Conservation (phyloP, 1,284 basidiomycete species). For the Singerocomus inundabilis region DNA sequence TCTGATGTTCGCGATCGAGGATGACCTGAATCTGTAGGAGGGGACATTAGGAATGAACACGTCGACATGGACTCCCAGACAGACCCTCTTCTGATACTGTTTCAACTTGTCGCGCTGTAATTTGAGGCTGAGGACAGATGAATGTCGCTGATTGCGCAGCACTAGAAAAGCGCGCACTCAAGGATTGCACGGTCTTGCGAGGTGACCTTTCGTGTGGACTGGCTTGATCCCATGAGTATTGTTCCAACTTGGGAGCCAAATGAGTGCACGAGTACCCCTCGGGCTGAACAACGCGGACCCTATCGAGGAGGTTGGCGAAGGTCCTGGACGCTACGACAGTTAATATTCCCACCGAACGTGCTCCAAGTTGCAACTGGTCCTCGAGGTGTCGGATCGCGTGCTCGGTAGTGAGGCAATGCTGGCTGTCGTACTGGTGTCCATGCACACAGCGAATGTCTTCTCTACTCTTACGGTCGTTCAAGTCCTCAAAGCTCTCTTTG, state of each 20-base stretch:
- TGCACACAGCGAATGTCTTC: conserved; percentile 32
- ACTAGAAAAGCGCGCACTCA: conserved; percentile 61
- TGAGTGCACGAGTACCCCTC: conserved; percentile 2
- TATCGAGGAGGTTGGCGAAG: neutral
- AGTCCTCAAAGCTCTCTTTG: conserved; percentile 12
- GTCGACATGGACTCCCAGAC: conserved; percentile 17
- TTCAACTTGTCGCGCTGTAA: conserved; percentile 93
- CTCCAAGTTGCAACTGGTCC: conserved; percentile 3
- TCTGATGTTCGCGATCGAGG: conserved; percentile 84
- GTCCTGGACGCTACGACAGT: too few relatives aligned
- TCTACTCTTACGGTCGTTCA: conserved; percentile 21
- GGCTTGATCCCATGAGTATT: conserved; percentile 61
- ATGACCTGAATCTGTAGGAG: conserved; percentile 76
- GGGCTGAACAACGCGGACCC: neutral
- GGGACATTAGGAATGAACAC: neutral
- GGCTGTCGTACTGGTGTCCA: conserved; percentile 19
- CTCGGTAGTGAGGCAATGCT: conserved; percentile 30
- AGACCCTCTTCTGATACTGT: conserved; percentile 92
- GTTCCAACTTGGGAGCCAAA: conserved; percentile 3
- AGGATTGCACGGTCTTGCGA: conserved; percentile 91
- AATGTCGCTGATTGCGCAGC: conserved; percentile 17
- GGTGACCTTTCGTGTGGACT: conserved; percentile 88
- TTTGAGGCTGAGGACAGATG: conserved; percentile 64
- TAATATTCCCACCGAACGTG: conserved; percentile 24
- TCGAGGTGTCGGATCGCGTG: conserved; percentile 13